Base-by-base conservation (phyloP, 768 basidiomycete species). In the Lactifluus rugatus region DNA sequence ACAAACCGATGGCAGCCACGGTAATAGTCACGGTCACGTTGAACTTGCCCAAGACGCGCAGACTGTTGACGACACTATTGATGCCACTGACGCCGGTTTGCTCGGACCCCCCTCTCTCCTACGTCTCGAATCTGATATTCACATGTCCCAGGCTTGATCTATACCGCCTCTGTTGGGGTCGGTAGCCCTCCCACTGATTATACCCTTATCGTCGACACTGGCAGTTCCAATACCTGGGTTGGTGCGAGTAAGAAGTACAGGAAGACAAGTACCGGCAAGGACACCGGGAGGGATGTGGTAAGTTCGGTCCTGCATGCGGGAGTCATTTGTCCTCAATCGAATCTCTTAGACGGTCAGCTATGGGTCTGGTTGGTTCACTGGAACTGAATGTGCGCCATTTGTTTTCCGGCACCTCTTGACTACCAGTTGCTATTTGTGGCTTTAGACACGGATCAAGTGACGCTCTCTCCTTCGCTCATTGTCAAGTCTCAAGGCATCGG, bases 141-240 rank as follows among this genome's bases (percentile, higher is more conserved):
- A 58, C 46, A 16, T 28, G 16, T 50, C n/a, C 17, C 56, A 66
- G 75, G 71, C 55, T 79, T 83, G 9, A 80, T 78, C 17, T 84
- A 84, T 66, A 78, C 76, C 9, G 70, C 74, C 58, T 65, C 74
- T 16, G 76, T 83, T 44, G 76, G 76, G 48, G 74, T 85, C 21
- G 81, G 81, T 7, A 71, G 64, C 48, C 81, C 81, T 5, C 64
- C 78, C 2, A 77, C 76, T 5, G 60, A 72, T 50, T 82, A 75
- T 65, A 76, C 68, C 2, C 76, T 85, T 39, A 72, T 83, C 48
- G 80, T 83, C 34, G 82, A 83, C 56, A 84, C 80, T 1, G 80
- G 81, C 76, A 75, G 72, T 71, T 78, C 71, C 42, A 79, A 80
- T 68, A 81, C 78, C 17, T 84, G 81, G 82, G 65, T 82, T 36